Conservation (phyloP, 345 rosid genomes). For the Noccaea caerulescens region DNA sequence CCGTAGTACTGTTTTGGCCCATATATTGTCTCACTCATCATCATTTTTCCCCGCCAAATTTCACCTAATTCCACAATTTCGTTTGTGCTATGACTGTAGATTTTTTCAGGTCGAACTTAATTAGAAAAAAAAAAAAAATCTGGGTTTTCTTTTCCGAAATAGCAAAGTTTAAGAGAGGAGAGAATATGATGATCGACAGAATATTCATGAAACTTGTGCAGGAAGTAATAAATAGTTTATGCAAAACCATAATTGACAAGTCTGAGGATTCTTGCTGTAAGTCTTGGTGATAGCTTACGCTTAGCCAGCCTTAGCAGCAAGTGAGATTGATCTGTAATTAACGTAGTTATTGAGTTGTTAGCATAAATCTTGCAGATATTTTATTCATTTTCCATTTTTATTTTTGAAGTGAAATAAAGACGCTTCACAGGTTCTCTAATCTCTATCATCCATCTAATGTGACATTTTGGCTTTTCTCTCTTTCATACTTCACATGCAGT, state of each 20-base stretch:
- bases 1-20: not conserved
- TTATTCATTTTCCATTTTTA: not conserved
- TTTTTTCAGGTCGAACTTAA: not conserved
- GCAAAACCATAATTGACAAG: conserved; percentile 54
- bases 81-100: not conserved
- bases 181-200: not conserved
- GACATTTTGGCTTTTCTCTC: conserved; percentile 15
- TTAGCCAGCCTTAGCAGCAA: too few relatives aligned
- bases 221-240: conserved; percentile 67
- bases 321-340: too few relatives aligned
- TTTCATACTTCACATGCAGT: conserved; percentile 34
- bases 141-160: not conserved
- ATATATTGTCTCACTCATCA: not conserved
- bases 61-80: not conserved
- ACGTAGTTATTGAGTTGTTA: not conserved
- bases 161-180: not conserved
- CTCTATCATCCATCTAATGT: conserved; percentile 8
- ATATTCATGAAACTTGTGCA: conserved; percentile 39
- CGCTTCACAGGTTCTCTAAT: conserved; percentile 8
- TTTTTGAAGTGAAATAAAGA: not conserved
- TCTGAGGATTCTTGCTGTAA: conserved; percentile 49
- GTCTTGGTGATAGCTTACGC: too few relatives aligned
- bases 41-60: not conserved
- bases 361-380: conserved; percentile 10
- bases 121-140: not conserved